Conservation (phyloP, 371 early-diverging fungal species). For the Saksenaea vasiformis region DNA sequence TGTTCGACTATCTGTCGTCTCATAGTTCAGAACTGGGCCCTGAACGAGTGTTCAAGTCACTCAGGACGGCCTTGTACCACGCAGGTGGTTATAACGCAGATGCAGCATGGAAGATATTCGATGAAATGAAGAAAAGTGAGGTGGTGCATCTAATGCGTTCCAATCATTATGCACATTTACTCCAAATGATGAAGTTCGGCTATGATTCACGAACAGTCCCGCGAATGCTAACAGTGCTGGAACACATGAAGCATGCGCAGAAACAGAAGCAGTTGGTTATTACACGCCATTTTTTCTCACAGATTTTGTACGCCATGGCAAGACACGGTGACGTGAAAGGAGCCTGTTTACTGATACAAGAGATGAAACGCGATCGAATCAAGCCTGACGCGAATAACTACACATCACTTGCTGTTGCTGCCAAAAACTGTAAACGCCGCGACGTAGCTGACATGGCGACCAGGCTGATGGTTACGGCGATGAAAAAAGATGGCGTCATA, state of each 20-base stretch:
- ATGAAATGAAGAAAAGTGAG: constrained; percentile 26
- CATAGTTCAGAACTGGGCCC: constrained; percentile 1
- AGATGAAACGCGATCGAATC: constrained; percentile 14
- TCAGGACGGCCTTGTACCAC: constrained; percentile 36
- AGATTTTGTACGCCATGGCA: constrained; percentile 40
- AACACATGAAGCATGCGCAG: constrained; percentile 27
- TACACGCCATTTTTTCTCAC: constrained; percentile 23
- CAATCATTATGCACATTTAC: constrained; percentile 40
- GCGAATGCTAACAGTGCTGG: constrained; percentile 27
- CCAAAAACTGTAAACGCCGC: constrained; percentile 8
- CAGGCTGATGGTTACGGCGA: constrained; percentile 24
- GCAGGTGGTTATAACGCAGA: constrained; percentile 18
- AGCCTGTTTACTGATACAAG: constrained; percentile 23
- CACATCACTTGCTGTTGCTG: constrained; percentile 34
- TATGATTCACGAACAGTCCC: constrained; percentile 7
- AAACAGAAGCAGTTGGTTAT: constrained; percentile 1
- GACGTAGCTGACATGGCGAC: constrained; percentile 12
- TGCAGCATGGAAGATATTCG: constrained; percentile 40
- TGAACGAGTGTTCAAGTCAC: constrained; percentile 22
- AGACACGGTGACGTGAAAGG: constrained; percentile 24
- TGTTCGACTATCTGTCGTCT: constrained; percentile 8
- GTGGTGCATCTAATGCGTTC: constrained; percentile 27
- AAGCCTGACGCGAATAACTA: constrained; percentile 23
- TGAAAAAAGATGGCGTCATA: constrained; percentile 16
- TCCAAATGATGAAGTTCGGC: constrained; percentile 39